Evolutionary conservation across 2,329 filamentous ascomycete species (phyloP).

Genomic region (Exutisphaerella laricina): DNA sequence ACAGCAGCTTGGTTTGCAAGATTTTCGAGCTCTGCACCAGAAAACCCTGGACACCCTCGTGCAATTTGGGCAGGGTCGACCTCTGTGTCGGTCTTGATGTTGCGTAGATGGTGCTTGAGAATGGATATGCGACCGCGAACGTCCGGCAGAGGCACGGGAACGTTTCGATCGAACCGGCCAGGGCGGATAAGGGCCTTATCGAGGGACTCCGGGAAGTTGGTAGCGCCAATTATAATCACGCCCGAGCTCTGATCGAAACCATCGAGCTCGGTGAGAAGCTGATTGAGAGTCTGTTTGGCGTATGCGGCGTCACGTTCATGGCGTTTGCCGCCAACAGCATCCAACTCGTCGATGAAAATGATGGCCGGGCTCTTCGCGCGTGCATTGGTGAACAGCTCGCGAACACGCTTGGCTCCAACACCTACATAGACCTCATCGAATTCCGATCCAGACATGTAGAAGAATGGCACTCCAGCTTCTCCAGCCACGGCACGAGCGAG

Average conservation of each 20-base stretch:
- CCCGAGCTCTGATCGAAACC: conserved; percentile 93
- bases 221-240: conserved; percentile 92
- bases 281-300: conserved; percentile 95
- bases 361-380: conserved; percentile 84
- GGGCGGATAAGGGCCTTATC: conserved; percentile 93
- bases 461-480: conserved; percentile 96
- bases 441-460: conserved; percentile 99
- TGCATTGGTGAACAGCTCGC: conserved; percentile 81
- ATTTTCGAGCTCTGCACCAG: conserved; percentile 93
- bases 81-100: conserved; percentile 72
- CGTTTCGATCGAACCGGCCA: conserved; percentile 91
- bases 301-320: conserved; percentile 92
- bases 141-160: conserved; percentile 82
- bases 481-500: conserved; percentile 92
- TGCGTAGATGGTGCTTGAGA: conserved; percentile 86
- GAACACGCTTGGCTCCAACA: conserved; percentile 91
- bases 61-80: conserved; percentile 82
- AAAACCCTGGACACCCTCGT: conserved; percentile 82
- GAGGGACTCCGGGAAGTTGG: conserved; percentile 89
- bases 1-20: conserved; percentile 95
- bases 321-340: conserved; percentile 89
- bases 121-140: conserved; percentile 91
- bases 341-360: conserved; percentile 90
- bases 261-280: conserved; percentile 92
- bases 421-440: conserved; percentile 99